Percentiles rank a stretch among this genome's conserved stretches.
These are phyloP conservation scores for Coemansia nantahalensis DNA, from an alignment of 192 early-diverging fungal species.

Conservation along the genomic window DNA sequence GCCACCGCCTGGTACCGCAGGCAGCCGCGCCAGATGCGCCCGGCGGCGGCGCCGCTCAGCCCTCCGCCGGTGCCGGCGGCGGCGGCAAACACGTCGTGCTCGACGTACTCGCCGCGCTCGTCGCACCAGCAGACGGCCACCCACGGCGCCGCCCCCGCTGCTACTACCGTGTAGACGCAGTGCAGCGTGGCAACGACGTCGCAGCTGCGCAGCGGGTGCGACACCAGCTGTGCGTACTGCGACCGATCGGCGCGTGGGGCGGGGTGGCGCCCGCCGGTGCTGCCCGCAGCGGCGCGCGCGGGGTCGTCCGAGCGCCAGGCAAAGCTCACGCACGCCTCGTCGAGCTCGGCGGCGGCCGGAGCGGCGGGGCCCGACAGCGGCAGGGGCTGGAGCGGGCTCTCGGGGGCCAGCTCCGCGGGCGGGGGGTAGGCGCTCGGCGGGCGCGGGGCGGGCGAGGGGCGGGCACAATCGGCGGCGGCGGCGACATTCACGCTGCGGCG, in stretches of 20 bases:
- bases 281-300: too few species aligned
- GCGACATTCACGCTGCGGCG: too few species aligned
- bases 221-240: conserved; percentile 12
- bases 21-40: conserved; percentile 40
- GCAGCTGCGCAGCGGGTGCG: conserved; percentile 29
- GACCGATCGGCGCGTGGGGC: neutral
- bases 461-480: too few species aligned
- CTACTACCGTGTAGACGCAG: conserved; percentile 30
- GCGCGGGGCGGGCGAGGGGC: too few species aligned
- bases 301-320: neutral
- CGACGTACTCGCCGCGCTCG: conserved; percentile 52
- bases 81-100: conserved; percentile 31
- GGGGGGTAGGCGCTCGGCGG: neutral
- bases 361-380: neutral
- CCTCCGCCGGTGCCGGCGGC: neutral
- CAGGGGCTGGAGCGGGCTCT: neutral
- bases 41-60: conserved; percentile 10
- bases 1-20: conserved; percentile 32
- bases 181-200: conserved; percentile 36
- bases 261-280: neutral
- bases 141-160: conserved; percentile 7
- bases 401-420: neutral
- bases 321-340: conserved; percentile 29
- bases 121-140: conserved; percentile 49
- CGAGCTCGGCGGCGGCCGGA: conserved; percentile 6